Conservation (phyloP, 106 monocot species). For the Platanthera guangdongensis region DNA sequence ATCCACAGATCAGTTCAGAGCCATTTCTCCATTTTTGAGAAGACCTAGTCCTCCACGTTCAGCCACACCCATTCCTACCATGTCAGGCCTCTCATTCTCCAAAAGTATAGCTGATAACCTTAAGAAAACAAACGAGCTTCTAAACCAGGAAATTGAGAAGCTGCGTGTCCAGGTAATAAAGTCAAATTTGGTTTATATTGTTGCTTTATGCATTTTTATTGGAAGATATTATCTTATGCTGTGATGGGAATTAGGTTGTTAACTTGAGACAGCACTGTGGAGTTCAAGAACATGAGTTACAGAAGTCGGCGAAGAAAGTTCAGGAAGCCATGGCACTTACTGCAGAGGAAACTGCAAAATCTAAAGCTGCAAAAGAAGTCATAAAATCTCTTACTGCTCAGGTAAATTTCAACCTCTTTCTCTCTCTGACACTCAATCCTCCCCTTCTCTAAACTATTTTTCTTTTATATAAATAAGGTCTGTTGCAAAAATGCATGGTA, state of each 20-base stretch:
- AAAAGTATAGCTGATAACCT: conserved; percentile 55
- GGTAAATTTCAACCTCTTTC: conserved; percentile 13
- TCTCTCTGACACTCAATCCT: not conserved
- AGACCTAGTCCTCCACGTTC: conserved; percentile 60
- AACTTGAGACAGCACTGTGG: conserved; percentile 34
- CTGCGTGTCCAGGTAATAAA: conserved; percentile 63
- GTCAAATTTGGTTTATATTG: not conserved
- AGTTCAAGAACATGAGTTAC: conserved; percentile 52
- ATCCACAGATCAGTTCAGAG: conserved; percentile 44
- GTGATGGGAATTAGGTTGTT: conserved; percentile 28
- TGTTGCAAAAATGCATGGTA: too few species aligned
- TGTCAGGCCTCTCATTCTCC: conserved; percentile 54
- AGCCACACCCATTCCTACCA: conserved; percentile 49
- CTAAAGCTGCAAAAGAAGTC: conserved; percentile 71
- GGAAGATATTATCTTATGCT: not conserved
- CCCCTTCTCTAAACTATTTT: not conserved
- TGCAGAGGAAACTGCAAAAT: conserved; percentile 50
- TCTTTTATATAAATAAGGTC: too few species aligned
- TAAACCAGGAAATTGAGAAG: conserved; percentile 78
- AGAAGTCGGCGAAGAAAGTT: conserved; percentile 43
- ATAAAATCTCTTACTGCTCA: conserved; percentile 56
- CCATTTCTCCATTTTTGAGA: conserved; percentile 72
- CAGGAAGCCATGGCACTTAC: conserved; percentile 48
- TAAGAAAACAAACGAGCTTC: conserved; percentile 69
- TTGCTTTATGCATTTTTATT: not conserved